phyloP scores from a whole-genome alignment of 192 early-diverging fungal genomes.

The Geranomyces variabilis region DNA sequence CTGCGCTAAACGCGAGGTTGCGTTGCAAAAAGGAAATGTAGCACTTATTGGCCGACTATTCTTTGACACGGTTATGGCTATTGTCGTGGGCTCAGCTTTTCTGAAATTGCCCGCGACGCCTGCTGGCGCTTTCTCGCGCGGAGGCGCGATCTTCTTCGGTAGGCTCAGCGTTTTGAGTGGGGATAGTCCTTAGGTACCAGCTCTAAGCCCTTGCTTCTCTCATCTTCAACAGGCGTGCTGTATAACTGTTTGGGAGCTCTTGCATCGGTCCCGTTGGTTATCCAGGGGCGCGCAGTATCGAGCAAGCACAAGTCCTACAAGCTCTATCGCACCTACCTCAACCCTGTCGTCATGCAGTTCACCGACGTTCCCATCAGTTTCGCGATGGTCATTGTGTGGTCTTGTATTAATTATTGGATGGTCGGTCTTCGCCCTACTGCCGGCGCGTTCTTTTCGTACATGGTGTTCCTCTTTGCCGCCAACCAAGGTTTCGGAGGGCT shows the following conservation, averaged over 20 bases:
- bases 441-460: slow-evolving; percentile 61
- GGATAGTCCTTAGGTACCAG: slow-evolving; percentile 27
- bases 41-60: slow-evolving; percentile 31
- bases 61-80: slow-evolving; percentile 65
- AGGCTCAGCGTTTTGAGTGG: slow-evolving; percentile 7
- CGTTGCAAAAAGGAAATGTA: slow-evolving; percentile 21
- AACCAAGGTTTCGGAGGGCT: slow-evolving; percentile 61
- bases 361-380: slow-evolving; percentile 55
- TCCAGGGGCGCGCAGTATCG: slow-evolving; percentile 72
- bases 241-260: slow-evolving; percentile 74
- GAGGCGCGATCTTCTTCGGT: slow-evolving; percentile 73
- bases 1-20: slow-evolving; percentile 12
- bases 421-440: slow-evolving; percentile 54
- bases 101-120: slow-evolving; percentile 58
- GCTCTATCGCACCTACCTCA: slow-evolving; percentile 65
- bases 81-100: slow-evolving; percentile 69
- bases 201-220: slow-evolving; percentile 28
- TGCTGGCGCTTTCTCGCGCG: slow-evolving; percentile 75
- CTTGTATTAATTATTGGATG: slow-evolving; percentile 63
- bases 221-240: slow-evolving; percentile 21
- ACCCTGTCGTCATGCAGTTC: slow-evolving; percentile 58
- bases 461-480: slow-evolving; percentile 55
- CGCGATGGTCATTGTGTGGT: slow-evolving; percentile 58
- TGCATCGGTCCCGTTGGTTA: slow-evolving; percentile 68
- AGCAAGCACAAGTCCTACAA: slow-evolving; percentile 80